Conservation (phyloP, 331 rosid species). For the Pyrus hybrid region DNA sequence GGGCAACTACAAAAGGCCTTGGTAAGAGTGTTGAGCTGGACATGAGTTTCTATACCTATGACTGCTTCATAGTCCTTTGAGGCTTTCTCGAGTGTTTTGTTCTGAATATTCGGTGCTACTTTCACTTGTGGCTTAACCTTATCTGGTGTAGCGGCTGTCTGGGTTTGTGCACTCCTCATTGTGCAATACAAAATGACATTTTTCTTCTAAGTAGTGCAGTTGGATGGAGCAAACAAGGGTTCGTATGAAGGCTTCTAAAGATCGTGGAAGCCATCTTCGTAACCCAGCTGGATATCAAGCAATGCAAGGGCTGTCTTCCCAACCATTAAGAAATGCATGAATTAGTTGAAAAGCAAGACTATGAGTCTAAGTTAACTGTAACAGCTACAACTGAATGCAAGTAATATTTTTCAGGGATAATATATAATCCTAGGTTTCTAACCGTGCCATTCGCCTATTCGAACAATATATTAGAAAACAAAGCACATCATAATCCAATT, state of each 20-base stretch:
- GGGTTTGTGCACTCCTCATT: conserved; percentile 51
- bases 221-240: conserved; percentile 39
- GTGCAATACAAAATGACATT: conserved; percentile 34
- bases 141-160: conserved; percentile 50
- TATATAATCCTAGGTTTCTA: neutral
- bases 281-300: conserved; percentile 8
- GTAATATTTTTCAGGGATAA: neutral
- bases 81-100: conserved; percentile 38
- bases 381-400: neutral
- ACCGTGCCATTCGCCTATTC: neutral
- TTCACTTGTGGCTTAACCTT: conserved; percentile 34
- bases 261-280: conserved; percentile 51
- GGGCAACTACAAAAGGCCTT: conserved; percentile 88
- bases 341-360: neutral
- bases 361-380: neutral
- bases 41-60: conserved; percentile 89
- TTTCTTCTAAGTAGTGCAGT: conserved; percentile 35
- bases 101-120: conserved; percentile 30
- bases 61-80: conserved; percentile 65
- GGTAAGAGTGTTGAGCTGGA: conserved; percentile 81
- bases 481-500: neutral
- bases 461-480: neutral
- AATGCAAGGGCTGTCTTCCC: neutral
- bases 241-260: conserved; percentile 52
- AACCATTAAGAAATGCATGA: neutral